Base-by-base conservation (phyloP, 202 grass and related monocot species). In the Musa balbisiana region DNA sequence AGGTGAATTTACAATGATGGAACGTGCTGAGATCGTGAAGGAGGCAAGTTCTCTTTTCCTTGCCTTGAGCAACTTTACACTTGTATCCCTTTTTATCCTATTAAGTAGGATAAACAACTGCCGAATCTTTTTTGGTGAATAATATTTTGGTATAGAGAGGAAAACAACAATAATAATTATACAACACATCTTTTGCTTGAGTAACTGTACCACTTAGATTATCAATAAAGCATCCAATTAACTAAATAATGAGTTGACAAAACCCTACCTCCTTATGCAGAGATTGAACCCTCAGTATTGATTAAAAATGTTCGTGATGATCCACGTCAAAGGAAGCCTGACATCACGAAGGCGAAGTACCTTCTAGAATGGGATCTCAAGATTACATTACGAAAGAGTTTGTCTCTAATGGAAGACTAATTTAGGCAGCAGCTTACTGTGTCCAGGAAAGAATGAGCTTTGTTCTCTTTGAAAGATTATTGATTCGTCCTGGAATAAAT, bases 1-100 rank as follows among this genome's bases (percentile, higher is more conserved):
- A 99, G 96, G 96, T 87, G 96, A 99, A 88, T 99, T 99, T 72
- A 99, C 95, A 77, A 99, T 99, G 95, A 84, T 99, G 79, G 95
- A 99, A 80, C 95, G 95, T 11, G 95, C 96, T 43, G 96, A 99
- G 84, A 90, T 89, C 21, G 89, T 99, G 56, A 95, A 99, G 76
- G 96, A 99, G 96, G 96, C 88, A 82, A 82, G 82, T 63, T 24
- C 19, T 4, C 1, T 49, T 70, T 10, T 70, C 27, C 8, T 70
- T 29, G 29, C 3, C 23, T 64, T 13, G 8, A 64, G 62, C n/a
- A 22, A 64, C 62, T 64, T 22, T 25, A 59, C 12, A 5, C 55
- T 19, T 3, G 16, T 56, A 15, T 56, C 54, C 54, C 54, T 56
- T 56, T 56, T 56, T 15, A 13, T 56, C 54, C 54, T 56, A 15